Base-by-base conservation (phyloP, 2,329 filamentous ascomycete species). In the Diaporthe citrichinensis region DNA sequence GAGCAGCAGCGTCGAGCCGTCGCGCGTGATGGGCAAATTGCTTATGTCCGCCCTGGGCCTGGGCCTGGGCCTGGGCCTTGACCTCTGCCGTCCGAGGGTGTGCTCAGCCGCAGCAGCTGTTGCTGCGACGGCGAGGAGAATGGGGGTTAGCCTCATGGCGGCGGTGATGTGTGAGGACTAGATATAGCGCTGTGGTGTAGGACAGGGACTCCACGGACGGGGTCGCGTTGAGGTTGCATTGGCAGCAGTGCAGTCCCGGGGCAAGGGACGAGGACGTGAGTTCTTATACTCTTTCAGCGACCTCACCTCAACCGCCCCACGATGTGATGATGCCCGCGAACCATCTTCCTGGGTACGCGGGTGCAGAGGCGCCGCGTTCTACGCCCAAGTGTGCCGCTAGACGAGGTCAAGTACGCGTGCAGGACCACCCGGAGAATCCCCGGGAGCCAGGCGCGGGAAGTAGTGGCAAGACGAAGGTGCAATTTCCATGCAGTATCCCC, bases 1-100 rank as follows among this genome's bases (percentile, higher is more conserved):
- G 15, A 87, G 83, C 1, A 82, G 73, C 23, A 87, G 80, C 1
- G 73, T 78, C 1, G 84, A 83, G 46, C 84, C 84, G 1, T 84
- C 77, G 49, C 86, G 82, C 17, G 80, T 81, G 28, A 87, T 80
- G 8, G 80, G 80, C 15, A 74, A 46, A 68, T 80, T 77, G 5
- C 77, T 61, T 57, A 72, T 51, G 57, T 78, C 78, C 9, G 34
- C 72, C 23, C 67, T 49, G 49, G 65, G n/a, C 28, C 39, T 34
- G 25, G 17, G 53, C 51, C 39, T 34, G 25, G 17, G 53, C 51
- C n/a, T 71, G 25, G 58, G 25, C n/a, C 68, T 20, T 20, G 20
- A 28, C 39, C n/a, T 49, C 15, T 67, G 28, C 20, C 39, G 39
- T n/a, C 55, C 44, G 41, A 34, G 53, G 7, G 23, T 46, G 41